These are phyloP conservation scores for Xylaria sp. DNA, from an alignment of 2,329 filamentous ascomycete species.

Conservation along the genomic window DNA sequence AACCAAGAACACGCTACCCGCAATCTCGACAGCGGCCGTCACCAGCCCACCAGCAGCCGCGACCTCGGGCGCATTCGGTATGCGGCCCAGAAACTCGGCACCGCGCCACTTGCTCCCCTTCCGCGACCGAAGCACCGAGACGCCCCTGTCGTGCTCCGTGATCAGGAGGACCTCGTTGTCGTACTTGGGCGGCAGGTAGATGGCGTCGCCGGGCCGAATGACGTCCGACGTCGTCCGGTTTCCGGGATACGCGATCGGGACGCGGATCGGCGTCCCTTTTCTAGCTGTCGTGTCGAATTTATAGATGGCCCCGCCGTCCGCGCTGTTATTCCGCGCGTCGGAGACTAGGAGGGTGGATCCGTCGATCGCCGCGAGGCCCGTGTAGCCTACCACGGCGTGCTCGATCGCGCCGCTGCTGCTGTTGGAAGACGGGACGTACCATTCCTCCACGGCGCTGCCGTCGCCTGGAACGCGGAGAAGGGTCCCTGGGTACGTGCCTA, in stretches of 20 bases:
- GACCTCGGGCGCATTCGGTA: slow-evolving; percentile 42
- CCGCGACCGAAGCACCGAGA: slow-evolving; percentile 50
- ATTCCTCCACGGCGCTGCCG: slow-evolving; percentile 46
- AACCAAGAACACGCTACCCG: slow-evolving; percentile 42
- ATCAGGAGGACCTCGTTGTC: slow-evolving; percentile 51
- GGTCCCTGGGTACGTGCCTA: slow-evolving; percentile 53
- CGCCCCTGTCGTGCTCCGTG: slow-evolving; percentile 47
- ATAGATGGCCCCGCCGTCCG: slow-evolving; percentile 47
- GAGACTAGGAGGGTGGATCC: slow-evolving; percentile 47
- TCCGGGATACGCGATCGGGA: slow-evolving; percentile 40
- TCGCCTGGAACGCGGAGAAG: slow-evolving; percentile 50
- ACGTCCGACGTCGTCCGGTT: not conserved
- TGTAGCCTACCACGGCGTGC: slow-evolving; percentile 46
- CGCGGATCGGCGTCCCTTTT: slow-evolving; percentile 40
- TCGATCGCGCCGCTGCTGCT: slow-evolving; percentile 19
- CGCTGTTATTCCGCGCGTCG: slow-evolving; percentile 45
- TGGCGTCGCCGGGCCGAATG: slow-evolving; percentile 45
- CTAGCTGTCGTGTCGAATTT: slow-evolving; percentile 49
- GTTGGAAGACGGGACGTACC: slow-evolving; percentile 47
- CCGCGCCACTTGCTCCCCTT: slow-evolving; percentile 49
- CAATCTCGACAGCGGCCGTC: slow-evolving; percentile 45
- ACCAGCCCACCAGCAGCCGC: slow-evolving; percentile 37
- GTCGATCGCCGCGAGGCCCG: slow-evolving; percentile 44
- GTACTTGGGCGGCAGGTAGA: slow-evolving; percentile 51
- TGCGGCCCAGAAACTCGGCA: slow-evolving; percentile 51